A percentile compares a stretch with the other conserved stretches of the same genome.
Evolutionary conservation across 2,329 filamentous ascomycete species (phyloP).

Genomic region (Didymella arachidicola): DNA sequence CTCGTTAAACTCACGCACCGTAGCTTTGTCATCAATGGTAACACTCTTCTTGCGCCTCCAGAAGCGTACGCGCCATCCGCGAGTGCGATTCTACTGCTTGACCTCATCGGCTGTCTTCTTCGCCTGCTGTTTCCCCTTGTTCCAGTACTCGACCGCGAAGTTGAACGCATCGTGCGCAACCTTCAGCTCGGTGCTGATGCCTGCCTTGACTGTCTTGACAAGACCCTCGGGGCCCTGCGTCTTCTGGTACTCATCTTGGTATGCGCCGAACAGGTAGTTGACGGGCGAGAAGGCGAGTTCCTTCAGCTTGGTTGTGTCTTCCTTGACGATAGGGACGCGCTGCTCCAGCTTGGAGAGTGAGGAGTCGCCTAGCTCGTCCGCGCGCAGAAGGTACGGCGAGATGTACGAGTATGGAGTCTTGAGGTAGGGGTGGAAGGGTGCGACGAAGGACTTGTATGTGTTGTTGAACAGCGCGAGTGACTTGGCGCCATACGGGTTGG

Average conservation of each 20-base stretch:
- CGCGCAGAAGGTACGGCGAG: slow-evolving; percentile 83
- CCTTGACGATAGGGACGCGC: slow-evolving; percentile 56
- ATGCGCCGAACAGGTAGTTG: slow-evolving; percentile 49
- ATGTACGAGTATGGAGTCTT: slow-evolving; percentile 81
- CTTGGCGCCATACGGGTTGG: slow-evolving; percentile 82
- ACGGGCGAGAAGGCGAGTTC: slow-evolving; percentile 45
- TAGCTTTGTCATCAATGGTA: background rate
- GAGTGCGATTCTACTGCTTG: slow-evolving; percentile 38
- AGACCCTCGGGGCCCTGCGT: slow-evolving; percentile 47
- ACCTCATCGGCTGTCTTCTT: slow-evolving; percentile 47
- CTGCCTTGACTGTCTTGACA: slow-evolving; percentile 48
- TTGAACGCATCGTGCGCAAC: slow-evolving; percentile 46
- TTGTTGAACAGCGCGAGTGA: slow-evolving; percentile 78
- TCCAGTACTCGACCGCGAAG: slow-evolving; percentile 42
- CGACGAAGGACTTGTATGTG: slow-evolving; percentile 78
- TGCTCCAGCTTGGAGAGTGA: slow-evolving; percentile 49
- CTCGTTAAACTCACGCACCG: slow-evolving; percentile 5
- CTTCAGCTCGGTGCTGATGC: slow-evolving; percentile 52
- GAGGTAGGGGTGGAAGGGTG: slow-evolving; percentile 80
- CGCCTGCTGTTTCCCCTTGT: slow-evolving; percentile 45
- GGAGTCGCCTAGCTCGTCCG: slow-evolving; percentile 64
- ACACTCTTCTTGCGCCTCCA: background rate
- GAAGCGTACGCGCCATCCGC: background rate
- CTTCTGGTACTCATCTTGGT: slow-evolving; percentile 52
- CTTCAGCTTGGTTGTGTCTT: slow-evolving; percentile 56